These are phyloP conservation scores for Paramecium pentaurelia DNA, from an alignment of 73 alveolate genomes.

Conservation along the genomic window DNA sequence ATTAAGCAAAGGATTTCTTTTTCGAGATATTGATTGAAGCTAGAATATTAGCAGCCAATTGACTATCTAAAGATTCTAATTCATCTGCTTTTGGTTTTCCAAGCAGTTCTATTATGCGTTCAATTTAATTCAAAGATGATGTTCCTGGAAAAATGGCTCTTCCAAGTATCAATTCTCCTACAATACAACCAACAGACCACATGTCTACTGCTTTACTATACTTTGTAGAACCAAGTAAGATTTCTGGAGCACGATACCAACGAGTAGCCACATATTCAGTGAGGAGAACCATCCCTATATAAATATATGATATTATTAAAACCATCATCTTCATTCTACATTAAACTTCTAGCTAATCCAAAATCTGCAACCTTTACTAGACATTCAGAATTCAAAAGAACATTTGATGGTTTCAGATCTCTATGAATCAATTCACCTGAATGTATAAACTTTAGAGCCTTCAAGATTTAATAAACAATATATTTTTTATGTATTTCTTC, in stretches of 20 bases:
- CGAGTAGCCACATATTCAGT: conserved; percentile 96
- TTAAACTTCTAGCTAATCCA: conserved; percentile 87
- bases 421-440: conserved; percentile 73
- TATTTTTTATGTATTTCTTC: conserved; percentile 89
- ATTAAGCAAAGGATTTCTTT: conserved; percentile 65
- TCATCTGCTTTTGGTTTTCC: conserved; percentile 83
- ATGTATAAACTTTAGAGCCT: conserved; percentile 79
- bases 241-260: conserved; percentile 96
- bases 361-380: conserved; percentile 86
- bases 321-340: conserved; percentile 73
- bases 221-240: conserved; percentile 84
- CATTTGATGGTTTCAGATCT: conserved; percentile 89
- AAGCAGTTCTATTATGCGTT: conserved; percentile 72
- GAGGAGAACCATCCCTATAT: conserved; percentile 61
- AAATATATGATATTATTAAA: background rate
- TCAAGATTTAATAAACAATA: conserved; percentile 79
- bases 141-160: conserved; percentile 87
- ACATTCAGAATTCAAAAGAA: conserved; percentile 87
- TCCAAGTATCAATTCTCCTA: conserved; percentile 80
- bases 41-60: conserved; percentile 73
- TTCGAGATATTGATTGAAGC: conserved; percentile 69
- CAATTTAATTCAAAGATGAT: conserved; percentile 72
- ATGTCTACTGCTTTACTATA: conserved; percentile 90
- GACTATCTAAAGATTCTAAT: conserved; percentile 74
- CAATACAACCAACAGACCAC: conserved; percentile 95